Base-by-base conservation (phyloP, 306 rosid species). In the Glycyrrhiza uralensis region DNA sequence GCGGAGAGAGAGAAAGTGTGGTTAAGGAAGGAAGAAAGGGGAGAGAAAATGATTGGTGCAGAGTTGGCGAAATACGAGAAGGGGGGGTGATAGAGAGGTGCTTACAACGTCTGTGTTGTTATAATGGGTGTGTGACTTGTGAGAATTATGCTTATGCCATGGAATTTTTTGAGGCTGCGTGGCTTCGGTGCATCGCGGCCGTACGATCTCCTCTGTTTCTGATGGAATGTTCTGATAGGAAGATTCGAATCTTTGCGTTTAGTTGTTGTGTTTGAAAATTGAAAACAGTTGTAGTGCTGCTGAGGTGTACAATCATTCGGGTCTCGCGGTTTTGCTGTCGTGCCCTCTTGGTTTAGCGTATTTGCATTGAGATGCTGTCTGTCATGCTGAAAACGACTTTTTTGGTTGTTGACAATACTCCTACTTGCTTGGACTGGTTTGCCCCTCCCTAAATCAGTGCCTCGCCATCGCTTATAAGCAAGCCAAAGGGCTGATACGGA, bases 161-260 rank as follows among this genome's bases (percentile, higher is more conserved):
- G 80, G 83, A 59, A 60, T 79, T 74, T 66, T 79, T 46, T 14
- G 20, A 45, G 66, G 33, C 0, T 6, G 10, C 0, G 32, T 14
- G 35, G 52, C 18, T 2, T 39, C 26, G 63, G 35, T 29, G n/a
- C 7, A 58, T 81, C 20, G 15, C 17, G n/a, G 68, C 82, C 85
- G 83, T 85, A 69, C 26, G 96, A 85, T 89, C 55, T 81, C n/a
- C n/a, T 59, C 64, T 13, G 2, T 0, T 60, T 15, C 0, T 4
- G 74, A 82, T 51, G 74, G 96, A 89, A 87, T 89, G 96, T 89
- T 84, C 96, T 29, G 11, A 69, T 19, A 0, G 9, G 13, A 62
- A 89, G 85, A 92, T 92, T 81, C 96, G 97, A 84, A 87, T 92
- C 89, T 89, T 83, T 14, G 5, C 46, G 3, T 5, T 24, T 12